Evolutionary conservation across 2,329 filamentous ascomycete genomes (phyloP), one percentile per base, ranked within the genome.

Genomic region (Paracamarosporium sp.): DNA sequence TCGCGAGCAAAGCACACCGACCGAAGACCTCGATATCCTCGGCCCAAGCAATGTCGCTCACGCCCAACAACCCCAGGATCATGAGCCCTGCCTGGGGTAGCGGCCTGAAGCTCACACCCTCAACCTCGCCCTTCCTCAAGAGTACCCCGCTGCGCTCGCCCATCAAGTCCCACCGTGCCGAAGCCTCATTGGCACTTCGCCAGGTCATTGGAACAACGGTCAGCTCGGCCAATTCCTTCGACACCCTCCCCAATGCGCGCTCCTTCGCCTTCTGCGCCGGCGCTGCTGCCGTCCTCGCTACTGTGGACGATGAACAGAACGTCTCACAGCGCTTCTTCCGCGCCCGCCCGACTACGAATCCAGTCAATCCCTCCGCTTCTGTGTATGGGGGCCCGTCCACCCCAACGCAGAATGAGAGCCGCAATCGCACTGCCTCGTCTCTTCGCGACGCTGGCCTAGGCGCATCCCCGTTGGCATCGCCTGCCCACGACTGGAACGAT

Each of bases 151-250:
- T 85, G 17, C 86, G 89, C 71, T 90, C 90, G 48, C 87, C 90
- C 28, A 77, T 79, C 63, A 86, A 83, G 71, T 61, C 79, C 30
- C 79, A 63, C 4, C 80, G 63, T 55, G 71, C 78, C 60, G 80
- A 82, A 64, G 70, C 74, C 25, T 80, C 77, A 38, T 83, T 97
- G 43, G 89, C 89, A 36, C 82, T 97, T 60, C 89, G 89, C 75
- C 88, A 92, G 62, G 92, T 98, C 56, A 90, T 98, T 69, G 95
- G 95, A 45, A 96, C 93, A 24, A 98, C 94, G 7, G 94, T 92
- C 62, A 86, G 83, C 65, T 91, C 90, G 4, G 89, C 92, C 38
- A 93, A 90, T 72, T 92, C 91, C 61, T 96, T 99, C 76, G 93
- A 96, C 73, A 88, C 86, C 62, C 87, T 94, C 59, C 82, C 89